These are phyloP conservation scores for Rhazya stricta DNA, from an alignment of 257 asterid species.

Conservation along the genomic window DNA sequence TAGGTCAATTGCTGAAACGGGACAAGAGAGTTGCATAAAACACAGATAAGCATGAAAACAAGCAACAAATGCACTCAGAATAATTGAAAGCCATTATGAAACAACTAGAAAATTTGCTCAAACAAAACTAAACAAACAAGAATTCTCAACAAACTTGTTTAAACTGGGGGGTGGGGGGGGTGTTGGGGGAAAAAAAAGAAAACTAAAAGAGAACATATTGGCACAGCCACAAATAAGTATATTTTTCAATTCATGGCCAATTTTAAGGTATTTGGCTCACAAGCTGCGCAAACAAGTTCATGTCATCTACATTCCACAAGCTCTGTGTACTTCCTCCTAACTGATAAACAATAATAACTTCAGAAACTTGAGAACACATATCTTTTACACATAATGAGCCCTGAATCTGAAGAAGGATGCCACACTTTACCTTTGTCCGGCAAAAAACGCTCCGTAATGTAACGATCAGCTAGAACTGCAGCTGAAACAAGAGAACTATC, in stretches of 20 bases:
- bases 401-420: neutral
- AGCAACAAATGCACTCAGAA: neutral
- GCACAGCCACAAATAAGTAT: neutral
- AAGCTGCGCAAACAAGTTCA: neutral
- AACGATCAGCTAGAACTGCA: slow-evolving; percentile 77
- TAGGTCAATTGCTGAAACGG: slow-evolving; percentile 76
- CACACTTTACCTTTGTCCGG: slow-evolving; percentile 75
- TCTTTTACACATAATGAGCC: neutral
- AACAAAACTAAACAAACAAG: neutral
- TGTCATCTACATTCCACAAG: neutral
- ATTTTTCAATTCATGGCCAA: neutral
- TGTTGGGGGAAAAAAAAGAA: neutral
- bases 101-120: neutral
- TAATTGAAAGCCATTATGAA: neutral
- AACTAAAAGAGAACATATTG: neutral
- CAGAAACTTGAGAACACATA: neutral
- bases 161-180: too few species aligned
- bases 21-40: slow-evolving; percentile 11
- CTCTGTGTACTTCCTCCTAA: neutral
- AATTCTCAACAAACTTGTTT: neutral
- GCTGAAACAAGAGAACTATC: slow-evolving; percentile 92
- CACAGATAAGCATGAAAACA: neutral
- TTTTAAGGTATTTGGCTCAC: neutral
- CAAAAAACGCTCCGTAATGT: slow-evolving; percentile 84
- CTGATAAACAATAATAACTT: neutral